Evolutionary conservation across 179 eudicot species (phyloP), one percentile per base, ranked within the genome.

Genomic region (Spergularia azorica): DNA sequence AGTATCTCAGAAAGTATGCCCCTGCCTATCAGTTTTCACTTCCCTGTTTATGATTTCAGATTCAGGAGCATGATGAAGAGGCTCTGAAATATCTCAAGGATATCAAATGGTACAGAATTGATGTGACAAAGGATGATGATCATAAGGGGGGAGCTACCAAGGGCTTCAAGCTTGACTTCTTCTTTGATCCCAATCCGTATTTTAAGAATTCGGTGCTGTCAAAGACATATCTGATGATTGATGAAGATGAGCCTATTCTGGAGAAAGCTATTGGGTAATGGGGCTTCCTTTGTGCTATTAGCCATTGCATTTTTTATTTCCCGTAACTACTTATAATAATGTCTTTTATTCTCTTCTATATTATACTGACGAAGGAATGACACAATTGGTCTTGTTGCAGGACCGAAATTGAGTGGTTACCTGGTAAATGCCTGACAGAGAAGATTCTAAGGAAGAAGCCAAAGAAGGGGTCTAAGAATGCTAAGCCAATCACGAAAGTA

Each of bases 81-180:
- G 91, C 93, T 55, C 89, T 91, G 43, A 80, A 87, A 66, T 85
- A 82, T 76, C 87, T 90, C 43, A 86, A 80, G 64, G 92, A 90
- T 80, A 87, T 91, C 57, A 91, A 87, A 77, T 89, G 93, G 88
- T 72, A 75, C 38, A 89, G 87, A 76, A 62, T 86, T 73, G 87
- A 83, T 39, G 79, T 82, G 73, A 83, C 73, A 3, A 71, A 72
- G 81, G 81, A 64, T 63, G 71, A 78, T 6, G 46, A 48, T 1
- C 48, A 63, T 41, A 78, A 61, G 81, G 71, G 65, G 71, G 66
- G 63, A 9, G 81, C 81, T 63, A 46, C 84, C 2, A 86, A 88
- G 87, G 97, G 94, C 56, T 91, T 90, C 86, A 87, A 86, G 87
- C 90, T 89, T 71, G 92, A 89, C 15, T 89, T 90, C 78, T 82